Evolutionary conservation across 1,284 basidiomycete species (phyloP).

Genomic region (Schizophyllum commune): DNA sequence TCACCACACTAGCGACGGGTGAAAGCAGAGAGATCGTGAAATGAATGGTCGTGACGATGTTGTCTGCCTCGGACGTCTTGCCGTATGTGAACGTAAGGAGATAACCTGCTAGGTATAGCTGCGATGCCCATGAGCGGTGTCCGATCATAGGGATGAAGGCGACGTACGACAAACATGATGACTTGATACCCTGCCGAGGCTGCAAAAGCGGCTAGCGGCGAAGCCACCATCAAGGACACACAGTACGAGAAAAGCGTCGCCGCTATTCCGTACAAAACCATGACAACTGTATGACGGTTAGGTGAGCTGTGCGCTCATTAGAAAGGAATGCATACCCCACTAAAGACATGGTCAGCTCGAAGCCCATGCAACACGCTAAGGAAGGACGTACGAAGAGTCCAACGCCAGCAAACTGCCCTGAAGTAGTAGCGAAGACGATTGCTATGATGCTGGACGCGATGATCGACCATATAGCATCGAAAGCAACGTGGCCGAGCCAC

Average conservation of each 20-base stretch:
- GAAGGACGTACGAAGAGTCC: conserved; percentile 54
- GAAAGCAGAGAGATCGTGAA: conserved; percentile 62
- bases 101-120: conserved; percentile 61
- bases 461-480: conserved; percentile 58
- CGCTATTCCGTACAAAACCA: conserved; percentile 65
- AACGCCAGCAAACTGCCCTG: conserved; percentile 64
- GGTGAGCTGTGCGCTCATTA: not conserved
- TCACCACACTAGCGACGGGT: conserved; percentile 63
- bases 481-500: conserved; percentile 75
- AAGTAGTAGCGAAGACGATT: conserved; percentile 49
- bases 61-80: conserved; percentile 43
- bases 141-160: not conserved
- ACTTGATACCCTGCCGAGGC: conserved; percentile 69
- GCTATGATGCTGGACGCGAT: conserved; percentile 53
- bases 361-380: too few species aligned
- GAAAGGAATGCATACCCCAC: not conserved
- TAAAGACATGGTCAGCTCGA: conserved; percentile 5
- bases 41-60: conserved; percentile 57
- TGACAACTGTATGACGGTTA: conserved; percentile 51
- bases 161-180: conserved; percentile 58
- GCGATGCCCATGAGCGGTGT: not conserved
- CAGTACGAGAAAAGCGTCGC: conserved; percentile 65
- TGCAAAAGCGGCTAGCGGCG: conserved; percentile 71
- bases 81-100: conserved; percentile 67
- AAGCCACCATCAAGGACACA: conserved; percentile 52